phyloP scores from a whole-genome alignment of 164 flowering plant species.

The Macadamia tetraphylla region DNA sequence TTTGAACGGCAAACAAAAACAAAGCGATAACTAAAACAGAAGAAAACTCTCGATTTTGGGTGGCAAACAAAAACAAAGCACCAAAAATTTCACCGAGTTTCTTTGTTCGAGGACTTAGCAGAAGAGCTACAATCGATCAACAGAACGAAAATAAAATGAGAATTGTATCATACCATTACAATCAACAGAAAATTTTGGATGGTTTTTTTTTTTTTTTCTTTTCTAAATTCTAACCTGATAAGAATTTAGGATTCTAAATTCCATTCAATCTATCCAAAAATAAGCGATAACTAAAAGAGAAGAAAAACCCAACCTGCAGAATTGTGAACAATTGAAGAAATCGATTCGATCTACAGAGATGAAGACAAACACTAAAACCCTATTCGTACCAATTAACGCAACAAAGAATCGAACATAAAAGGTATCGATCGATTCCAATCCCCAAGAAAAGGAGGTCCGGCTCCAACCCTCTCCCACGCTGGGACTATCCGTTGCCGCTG shows the following conservation, averaged over 20 bases:
- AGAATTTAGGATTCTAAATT: too few relatives aligned
- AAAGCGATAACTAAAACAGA: too few relatives aligned
- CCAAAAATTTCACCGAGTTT: slow-evolving; percentile 69
- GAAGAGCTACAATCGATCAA: slow-evolving; percentile 15
- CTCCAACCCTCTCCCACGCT: too few relatives aligned
- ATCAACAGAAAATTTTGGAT: neutral
- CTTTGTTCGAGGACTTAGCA: slow-evolving; percentile 18
- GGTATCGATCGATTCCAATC: slow-evolving; percentile 4
- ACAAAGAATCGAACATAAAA: neutral
- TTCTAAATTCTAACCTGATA: neutral
- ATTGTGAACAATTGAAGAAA: too few relatives aligned
- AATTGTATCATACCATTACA: slow-evolving; percentile 1
- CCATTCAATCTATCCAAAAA: too few relatives aligned
- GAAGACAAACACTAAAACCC: neutral
- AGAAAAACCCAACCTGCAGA: too few relatives aligned
- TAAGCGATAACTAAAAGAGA: neutral
- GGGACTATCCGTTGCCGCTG: too few relatives aligned
- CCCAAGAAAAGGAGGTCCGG: too few relatives aligned
- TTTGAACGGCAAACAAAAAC: too few relatives aligned
- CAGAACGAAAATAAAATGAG: neutral
- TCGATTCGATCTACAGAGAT: neutral
- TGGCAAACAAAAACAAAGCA: slow-evolving; percentile 57
- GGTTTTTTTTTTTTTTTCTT: too few relatives aligned
- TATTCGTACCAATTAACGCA: neutral
- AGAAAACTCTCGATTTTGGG: slow-evolving; percentile 68